Conservation (phyloP, 306 rosid genomes). For the Begonia fuchsioides region DNA sequence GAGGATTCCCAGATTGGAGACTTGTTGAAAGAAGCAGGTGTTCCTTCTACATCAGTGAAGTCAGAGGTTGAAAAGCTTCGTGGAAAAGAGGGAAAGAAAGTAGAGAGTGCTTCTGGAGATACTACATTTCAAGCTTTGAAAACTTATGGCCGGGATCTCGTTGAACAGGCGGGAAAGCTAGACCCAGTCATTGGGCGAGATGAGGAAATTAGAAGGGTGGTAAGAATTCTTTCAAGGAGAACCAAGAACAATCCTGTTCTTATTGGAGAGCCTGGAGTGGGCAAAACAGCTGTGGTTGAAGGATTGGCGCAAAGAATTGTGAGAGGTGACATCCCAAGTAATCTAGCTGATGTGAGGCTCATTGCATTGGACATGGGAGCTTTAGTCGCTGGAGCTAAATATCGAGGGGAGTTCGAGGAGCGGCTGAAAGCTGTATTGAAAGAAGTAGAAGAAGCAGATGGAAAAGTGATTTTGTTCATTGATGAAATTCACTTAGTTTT, state of each 20-base stretch:
- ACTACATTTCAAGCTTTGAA: constrained; percentile 61
- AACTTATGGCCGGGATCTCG: constrained; percentile 77
- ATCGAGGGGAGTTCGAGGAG: constrained; percentile 83
- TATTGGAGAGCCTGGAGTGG: constrained; percentile 94
- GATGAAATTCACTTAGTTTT: constrained; percentile 87
- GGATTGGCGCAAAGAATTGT: constrained; percentile 86
- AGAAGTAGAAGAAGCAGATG: constrained; percentile 87
- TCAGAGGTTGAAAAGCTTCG: constrained; percentile 70
- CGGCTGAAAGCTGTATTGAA: constrained; percentile 70
- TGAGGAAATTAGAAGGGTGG: constrained; percentile 71
- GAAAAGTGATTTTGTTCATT: constrained; percentile 74
- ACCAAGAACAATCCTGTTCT: constrained; percentile 85
- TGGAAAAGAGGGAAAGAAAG: constrained; percentile 67
- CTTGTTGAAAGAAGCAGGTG: constrained; percentile 74
- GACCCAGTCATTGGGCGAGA: constrained; percentile 88
- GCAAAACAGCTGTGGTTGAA: constrained; percentile 86
- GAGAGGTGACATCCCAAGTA: constrained; percentile 73
- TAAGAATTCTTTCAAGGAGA: constrained; percentile 65
- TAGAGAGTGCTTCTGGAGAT: constrained; percentile 82
- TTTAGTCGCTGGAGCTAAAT: constrained; percentile 71
- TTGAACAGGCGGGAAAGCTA: constrained; percentile 78
- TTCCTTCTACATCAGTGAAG: constrained; percentile 38
- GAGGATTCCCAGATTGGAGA: constrained; percentile 78
- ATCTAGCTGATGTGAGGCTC: constrained; percentile 74
- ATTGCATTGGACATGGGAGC: constrained; percentile 95